phyloP scores from a whole-genome alignment of 1,139 yeast species.

The Suzukiozyma palmioleophila region DNA sequence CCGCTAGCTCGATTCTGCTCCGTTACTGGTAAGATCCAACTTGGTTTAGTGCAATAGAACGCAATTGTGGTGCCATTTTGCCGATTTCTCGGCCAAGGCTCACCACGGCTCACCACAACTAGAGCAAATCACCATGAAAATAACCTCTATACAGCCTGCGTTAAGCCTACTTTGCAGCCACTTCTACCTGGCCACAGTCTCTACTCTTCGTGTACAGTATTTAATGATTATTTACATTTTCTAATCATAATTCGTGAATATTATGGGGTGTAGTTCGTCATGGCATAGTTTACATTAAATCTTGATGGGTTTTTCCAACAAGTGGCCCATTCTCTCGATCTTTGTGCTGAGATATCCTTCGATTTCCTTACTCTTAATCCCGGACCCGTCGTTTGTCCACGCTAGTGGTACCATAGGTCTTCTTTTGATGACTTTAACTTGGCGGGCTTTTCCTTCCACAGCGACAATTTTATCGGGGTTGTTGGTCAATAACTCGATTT shows the following conservation, averaged over 20 bases:
- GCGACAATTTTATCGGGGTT: slow-evolving; percentile 96
- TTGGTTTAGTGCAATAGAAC: too few species aligned
- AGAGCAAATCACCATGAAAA: too few species aligned
- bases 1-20: too few species aligned
- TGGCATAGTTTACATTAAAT: slow-evolving; percentile 4
- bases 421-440: slow-evolving; percentile 72
- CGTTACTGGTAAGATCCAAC: too few species aligned
- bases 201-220: too few species aligned
- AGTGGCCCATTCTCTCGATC: slow-evolving; percentile 96
- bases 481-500: slow-evolving; percentile 80
- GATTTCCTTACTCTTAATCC: slow-evolving; percentile 79
- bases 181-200: too few species aligned
- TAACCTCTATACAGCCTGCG: too few species aligned
- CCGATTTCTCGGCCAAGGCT: too few species aligned
- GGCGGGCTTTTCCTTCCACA: slow-evolving; percentile 76
- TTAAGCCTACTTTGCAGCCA: too few species aligned
- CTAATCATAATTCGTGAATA: not conserved
- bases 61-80: too few species aligned
- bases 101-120: too few species aligned
- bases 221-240: not conserved
- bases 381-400: slow-evolving; percentile 56
- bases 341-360: slow-evolving; percentile 92
- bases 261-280: not conserved
- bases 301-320: slow-evolving; percentile 25
- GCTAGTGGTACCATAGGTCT: slow-evolving; percentile 97